Evolutionary conservation across 352 stramenopile species (phyloP), one percentile per base, ranked within the genome.

Genomic region (Pythium phragmitis): DNA sequence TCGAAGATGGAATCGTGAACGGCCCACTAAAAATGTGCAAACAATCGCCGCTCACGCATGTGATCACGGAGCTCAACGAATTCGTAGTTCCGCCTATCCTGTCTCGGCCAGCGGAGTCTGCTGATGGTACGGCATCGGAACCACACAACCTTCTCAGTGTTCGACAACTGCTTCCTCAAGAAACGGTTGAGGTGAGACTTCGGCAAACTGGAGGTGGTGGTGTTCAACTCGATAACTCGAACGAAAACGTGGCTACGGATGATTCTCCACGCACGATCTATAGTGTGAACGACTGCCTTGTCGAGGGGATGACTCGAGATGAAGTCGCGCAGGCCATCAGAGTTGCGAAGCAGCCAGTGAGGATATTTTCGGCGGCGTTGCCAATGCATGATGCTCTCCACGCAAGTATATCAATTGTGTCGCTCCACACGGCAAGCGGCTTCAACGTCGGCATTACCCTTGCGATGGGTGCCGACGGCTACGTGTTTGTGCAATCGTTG

Each of bases 1-100:
- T 92, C 17, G 80, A 82, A 66, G 79, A 90, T 58, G 79, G 74
- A 3, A 79, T 92, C 42, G 62, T 92, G 33, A 92, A 89, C 21
- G 81, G 83, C 9, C 41, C 68, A 13, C 64, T 92, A 17, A 59
- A 75, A 16, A 28, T 39, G 17, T 92, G 67, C 53, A 85, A 79
- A 30, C 79, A 77, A 42, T 91, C 74, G n/a, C 72, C 78, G 13
- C 50, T 88, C 68, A 58, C 53, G 43, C 47, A 66, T 67, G 13
- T 74, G 68, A 34, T 76, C 69, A 45, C 60, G 73, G 49, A 59
- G 30, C 34, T 89, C 17, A 72, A 80, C n/a, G 48, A 82, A 4
- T 87, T 86, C 52, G 74, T 85, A 34, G 12, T 88, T 17, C 82
- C 82, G 13, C 67, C 77, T 4, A 50, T 90, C 16, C 58, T 90